These are phyloP conservation scores for Phytopythium montanum DNA, from an alignment of 352 stramenopile species.

Conservation along the genomic window DNA sequence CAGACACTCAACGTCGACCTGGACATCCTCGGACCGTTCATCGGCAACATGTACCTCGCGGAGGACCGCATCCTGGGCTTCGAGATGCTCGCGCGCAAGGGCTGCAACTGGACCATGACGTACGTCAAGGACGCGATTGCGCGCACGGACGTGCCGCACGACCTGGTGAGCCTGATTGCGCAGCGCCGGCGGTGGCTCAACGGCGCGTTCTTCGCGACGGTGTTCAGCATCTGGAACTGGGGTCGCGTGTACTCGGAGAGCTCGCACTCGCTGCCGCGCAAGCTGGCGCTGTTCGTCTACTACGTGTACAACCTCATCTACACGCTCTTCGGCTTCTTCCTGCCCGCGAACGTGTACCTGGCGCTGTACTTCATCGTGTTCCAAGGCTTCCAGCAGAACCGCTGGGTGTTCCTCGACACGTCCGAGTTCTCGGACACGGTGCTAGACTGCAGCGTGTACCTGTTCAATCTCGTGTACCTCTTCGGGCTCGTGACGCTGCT, in stretches of 20 bases:
- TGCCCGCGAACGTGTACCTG: conserved; percentile 82
- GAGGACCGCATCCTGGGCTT: conserved; percentile 87
- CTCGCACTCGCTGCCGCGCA: conserved; percentile 66
- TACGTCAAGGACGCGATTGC: conserved; percentile 84
- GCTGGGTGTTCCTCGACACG: conserved; percentile 78
- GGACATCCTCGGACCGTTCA: conserved; percentile 76
- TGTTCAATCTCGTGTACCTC: conserved; percentile 80
- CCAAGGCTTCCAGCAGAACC: conserved; percentile 86
- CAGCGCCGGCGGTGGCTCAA: conserved; percentile 88
- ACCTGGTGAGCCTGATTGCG: conserved; percentile 80
- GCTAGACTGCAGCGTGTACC: conserved; percentile 59
- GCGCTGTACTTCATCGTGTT: conserved; percentile 87
- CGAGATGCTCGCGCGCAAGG: conserved; percentile 77
- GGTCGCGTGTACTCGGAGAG: conserved; percentile 81
- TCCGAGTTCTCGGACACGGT: conserved; percentile 54
- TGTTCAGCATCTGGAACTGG: conserved; percentile 87
- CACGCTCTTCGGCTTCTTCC: conserved; percentile 67
- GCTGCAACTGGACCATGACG: conserved; percentile 86
- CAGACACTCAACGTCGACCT: conserved; percentile 80
- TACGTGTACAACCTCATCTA: conserved; percentile 79
- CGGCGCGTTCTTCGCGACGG: conserved; percentile 82
- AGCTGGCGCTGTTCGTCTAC: conserved; percentile 63
- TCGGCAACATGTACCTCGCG: conserved; percentile 87
- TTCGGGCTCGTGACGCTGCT: conserved; percentile 80
- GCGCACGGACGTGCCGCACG: conserved; percentile 76